Conservation (phyloP, 768 basidiomycete genomes). For the Gloeophyllum trabeum region DNA sequence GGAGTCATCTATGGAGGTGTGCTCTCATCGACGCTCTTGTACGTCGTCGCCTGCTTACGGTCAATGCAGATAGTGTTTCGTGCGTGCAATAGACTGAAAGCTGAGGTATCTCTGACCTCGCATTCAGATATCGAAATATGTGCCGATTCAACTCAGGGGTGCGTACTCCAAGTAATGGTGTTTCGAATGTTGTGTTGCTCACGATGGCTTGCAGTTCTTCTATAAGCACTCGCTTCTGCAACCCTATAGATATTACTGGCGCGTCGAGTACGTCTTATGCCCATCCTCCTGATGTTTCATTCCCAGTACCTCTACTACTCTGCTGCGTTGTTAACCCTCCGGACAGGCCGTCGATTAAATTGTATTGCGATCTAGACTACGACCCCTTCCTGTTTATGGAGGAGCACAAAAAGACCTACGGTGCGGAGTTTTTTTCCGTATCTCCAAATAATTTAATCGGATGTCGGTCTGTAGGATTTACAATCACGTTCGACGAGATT, state of each 20-base stretch:
- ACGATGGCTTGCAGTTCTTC: constrained; percentile 47
- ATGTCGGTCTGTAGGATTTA: constrained; percentile 48
- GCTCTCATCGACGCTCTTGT: constrained; percentile 1
- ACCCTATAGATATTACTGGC: constrained; percentile 82
- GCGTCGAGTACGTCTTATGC: constrained; percentile 57
- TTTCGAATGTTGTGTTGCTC: not conserved
- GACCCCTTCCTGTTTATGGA: constrained; percentile 71
- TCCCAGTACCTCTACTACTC: no score
- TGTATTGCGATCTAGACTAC: constrained; percentile 64
- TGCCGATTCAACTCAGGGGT: constrained; percentile 43
- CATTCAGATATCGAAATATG: constrained; percentile 33
- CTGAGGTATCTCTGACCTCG: not conserved
- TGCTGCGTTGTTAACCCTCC: not conserved
- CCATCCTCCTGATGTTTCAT: constrained; percentile 8
- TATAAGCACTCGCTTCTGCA: constrained; percentile 69
- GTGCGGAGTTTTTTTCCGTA: constrained; percentile 19
- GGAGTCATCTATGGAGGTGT: constrained; percentile 59
- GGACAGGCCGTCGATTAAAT: constrained; percentile 59
- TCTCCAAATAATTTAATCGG: not conserved
- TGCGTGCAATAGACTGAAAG: not conserved
- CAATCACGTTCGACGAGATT: constrained; percentile 70
- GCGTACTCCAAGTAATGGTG: constrained; percentile 8
- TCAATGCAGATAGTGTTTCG: not conserved
- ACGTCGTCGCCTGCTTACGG: not conserved
- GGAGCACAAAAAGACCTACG: constrained; percentile 74